phyloP scores from a whole-genome alignment of 345 rosid genomes.

The Gossypium turneri region DNA sequence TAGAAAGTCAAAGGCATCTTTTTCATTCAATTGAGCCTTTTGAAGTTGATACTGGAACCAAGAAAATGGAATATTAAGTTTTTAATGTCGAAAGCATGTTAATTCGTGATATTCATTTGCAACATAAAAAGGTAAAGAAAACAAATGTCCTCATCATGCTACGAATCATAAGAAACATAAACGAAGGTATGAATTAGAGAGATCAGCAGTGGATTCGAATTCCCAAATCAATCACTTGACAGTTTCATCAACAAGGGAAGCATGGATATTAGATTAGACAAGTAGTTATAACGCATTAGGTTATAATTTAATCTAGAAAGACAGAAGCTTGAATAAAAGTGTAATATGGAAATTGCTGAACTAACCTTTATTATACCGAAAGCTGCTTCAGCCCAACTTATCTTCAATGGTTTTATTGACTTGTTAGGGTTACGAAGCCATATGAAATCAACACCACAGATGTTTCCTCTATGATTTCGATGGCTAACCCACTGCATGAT shows the following conservation, averaged over 20 bases:
- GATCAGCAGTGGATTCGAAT: too few species aligned
- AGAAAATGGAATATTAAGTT: slow-evolving; percentile 13
- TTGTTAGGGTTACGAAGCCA: slow-evolving; percentile 75
- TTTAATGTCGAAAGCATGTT: slow-evolving; percentile 1
- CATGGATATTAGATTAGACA: too few species aligned
- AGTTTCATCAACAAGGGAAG: too few species aligned
- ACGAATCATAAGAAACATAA: background rate
- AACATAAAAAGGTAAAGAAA: background rate
- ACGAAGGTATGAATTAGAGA: too few species aligned
- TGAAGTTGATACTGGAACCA: slow-evolving; percentile 53
- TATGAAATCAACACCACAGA: slow-evolving; percentile 97
- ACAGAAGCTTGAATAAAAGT: background rate
- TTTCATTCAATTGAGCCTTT: slow-evolving; percentile 51
- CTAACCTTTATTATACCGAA: slow-evolving; percentile 68
- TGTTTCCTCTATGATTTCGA: slow-evolving; percentile 90
- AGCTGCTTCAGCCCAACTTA: slow-evolving; percentile 71
- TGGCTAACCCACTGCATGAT: slow-evolving; percentile 86
- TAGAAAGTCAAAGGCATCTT: slow-evolving; percentile 51
- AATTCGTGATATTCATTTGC: background rate
- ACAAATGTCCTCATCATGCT: background rate
- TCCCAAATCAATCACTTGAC: too few species aligned
- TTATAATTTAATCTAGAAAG: background rate
- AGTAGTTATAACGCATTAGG: too few species aligned
- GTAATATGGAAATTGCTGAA: background rate
- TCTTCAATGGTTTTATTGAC: slow-evolving; percentile 48